Evolutionary conservation across 208 protist genomes (phyloP).

Genomic region (Leishmania guyanensis): DNA sequence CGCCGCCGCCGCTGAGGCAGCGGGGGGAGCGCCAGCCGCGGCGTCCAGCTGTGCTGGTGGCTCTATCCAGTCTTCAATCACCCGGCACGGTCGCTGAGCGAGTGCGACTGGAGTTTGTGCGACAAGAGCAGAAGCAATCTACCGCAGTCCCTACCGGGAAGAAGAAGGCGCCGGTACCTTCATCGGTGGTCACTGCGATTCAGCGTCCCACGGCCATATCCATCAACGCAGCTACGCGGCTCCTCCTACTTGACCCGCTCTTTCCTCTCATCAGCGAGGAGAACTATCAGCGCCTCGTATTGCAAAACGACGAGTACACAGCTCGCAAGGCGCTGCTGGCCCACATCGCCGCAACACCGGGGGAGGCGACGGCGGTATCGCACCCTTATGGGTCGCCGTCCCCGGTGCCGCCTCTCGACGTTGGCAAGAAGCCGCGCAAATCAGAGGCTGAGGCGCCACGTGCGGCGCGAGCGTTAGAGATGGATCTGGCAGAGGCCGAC

Average conservation of each 20-base stretch:
- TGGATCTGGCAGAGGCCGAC: slow-evolving; percentile 29
- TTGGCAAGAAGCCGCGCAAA: slow-evolving; percentile 5
- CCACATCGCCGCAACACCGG: slow-evolving; percentile 3
- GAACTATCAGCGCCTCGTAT: slow-evolving; percentile 71
- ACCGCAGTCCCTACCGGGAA: not conserved
- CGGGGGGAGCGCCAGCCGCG: slow-evolving; percentile 12
- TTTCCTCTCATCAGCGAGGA: slow-evolving; percentile 74
- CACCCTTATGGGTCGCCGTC: not conserved
- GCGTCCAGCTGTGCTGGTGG: slow-evolving; percentile 21
- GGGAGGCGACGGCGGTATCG: not conserved
- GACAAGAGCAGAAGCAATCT: slow-evolving; percentile 15
- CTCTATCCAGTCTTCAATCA: slow-evolving; percentile 20
- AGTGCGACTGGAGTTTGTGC: slow-evolving; percentile 18
- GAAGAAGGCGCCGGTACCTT: not conserved
- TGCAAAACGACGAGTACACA: slow-evolving; percentile 68
- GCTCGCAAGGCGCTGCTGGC: slow-evolving; percentile 22
- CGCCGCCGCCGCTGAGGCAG: slow-evolving; percentile 4
- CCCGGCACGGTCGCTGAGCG: slow-evolving; percentile 20
- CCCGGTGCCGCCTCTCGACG: not conserved
- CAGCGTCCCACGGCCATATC: not conserved
- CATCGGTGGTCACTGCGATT: not conserved
- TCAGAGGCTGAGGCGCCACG: slow-evolving; percentile 14
- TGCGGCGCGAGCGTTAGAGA: slow-evolving; percentile 24
- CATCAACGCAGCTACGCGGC: slow-evolving; percentile 19
- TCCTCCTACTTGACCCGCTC: slow-evolving; percentile 53